These are phyloP conservation scores for Solanum tacnaense DNA, from an alignment of 257 asterid genomes.

Conservation along the genomic window DNA sequence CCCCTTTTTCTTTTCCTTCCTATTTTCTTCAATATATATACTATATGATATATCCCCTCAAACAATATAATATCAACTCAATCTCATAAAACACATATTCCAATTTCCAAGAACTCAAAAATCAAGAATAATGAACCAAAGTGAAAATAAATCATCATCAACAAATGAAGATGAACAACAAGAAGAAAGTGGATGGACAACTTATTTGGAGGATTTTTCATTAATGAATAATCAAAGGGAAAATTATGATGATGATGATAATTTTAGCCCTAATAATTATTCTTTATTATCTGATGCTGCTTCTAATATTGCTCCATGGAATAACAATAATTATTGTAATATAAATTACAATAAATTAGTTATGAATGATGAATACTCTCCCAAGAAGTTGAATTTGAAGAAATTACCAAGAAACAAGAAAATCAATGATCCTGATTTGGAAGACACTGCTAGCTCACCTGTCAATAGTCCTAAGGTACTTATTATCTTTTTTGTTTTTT, in stretches of 20 bases:
- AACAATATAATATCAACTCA: neutral
- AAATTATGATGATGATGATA: neutral
- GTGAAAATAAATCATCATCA: neutral
- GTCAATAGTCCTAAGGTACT: slow-evolving; percentile 68
- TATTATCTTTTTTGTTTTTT: neutral
- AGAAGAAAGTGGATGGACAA: slow-evolving; percentile 38
- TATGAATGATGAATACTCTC: neutral
- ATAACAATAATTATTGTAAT: slow-evolving; percentile 2
- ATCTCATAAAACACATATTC: neutral
- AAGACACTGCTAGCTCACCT: slow-evolving; percentile 79
- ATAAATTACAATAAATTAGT: neutral
- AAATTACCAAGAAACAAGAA: slow-evolving; percentile 10
- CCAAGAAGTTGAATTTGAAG: slow-evolving; percentile 27
- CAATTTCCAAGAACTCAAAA: neutral
- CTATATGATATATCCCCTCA: neutral
- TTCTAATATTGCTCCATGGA: slow-evolving; percentile 45
- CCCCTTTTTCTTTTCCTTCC: slow-evolving; percentile 11
- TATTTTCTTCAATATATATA: neutral
- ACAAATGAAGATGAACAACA: neutral
- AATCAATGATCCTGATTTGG: slow-evolving; percentile 33
- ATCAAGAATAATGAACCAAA: neutral
- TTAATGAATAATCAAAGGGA: slow-evolving; percentile 10
- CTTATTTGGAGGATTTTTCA: slow-evolving; percentile 23
- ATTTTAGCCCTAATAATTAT: slow-evolving; percentile 2
- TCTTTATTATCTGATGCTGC: slow-evolving; percentile 36